Evolutionary conservation across 192 early-diverging fungal genomes (phyloP), one percentile per base, ranked within the genome.

Genomic region (Chytriomyces confervae): DNA sequence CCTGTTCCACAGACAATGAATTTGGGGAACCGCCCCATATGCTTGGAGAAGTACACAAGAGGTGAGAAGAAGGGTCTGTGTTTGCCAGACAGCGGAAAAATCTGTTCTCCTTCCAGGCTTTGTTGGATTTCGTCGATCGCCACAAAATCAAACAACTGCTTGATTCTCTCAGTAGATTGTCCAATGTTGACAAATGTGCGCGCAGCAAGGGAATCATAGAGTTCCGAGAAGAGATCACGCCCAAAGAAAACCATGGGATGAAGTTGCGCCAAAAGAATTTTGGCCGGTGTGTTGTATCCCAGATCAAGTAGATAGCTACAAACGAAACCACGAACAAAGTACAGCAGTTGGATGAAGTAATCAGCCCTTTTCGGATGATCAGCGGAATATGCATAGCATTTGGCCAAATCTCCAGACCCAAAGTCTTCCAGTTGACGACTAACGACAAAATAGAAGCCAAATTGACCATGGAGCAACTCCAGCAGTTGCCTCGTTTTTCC

Each of bases 201-300:
- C 6, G 51, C 3, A 36, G 47, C 50, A 45, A 80, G 46, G 20
- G 66, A 36, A 8, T 47, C 66, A 81, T 76, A 80, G 13, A 80
- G 27, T 62, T 74, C 43, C 11, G 43, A 20, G 69, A 80, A 80
- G 4, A 81, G 5, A 71, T 80, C 79, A 63, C 45, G 43, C 47
- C 79, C 79, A 80, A 80, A 80, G 69, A 80, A 80, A n/a, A 47
- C 66, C 44, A 53, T 43, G 6, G 79, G 79, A 76, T 80, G 79
- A 8, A 80, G 79, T 50, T 80, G 79, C 24, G 79, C 79, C 64
- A 80, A 24, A 0, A 80, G 77, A 47, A 80, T 81, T 80, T 80
- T 45, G 23, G 47, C 0, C 1, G 79, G 79, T 23, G 11, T 77
- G 20, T 81, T 27, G 63, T 66, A 80, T 47, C 79, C 79, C 62